These are phyloP conservation scores for Inga laurina DNA, from an alignment of 306 rosid genomes.

Conservation along the genomic window DNA sequence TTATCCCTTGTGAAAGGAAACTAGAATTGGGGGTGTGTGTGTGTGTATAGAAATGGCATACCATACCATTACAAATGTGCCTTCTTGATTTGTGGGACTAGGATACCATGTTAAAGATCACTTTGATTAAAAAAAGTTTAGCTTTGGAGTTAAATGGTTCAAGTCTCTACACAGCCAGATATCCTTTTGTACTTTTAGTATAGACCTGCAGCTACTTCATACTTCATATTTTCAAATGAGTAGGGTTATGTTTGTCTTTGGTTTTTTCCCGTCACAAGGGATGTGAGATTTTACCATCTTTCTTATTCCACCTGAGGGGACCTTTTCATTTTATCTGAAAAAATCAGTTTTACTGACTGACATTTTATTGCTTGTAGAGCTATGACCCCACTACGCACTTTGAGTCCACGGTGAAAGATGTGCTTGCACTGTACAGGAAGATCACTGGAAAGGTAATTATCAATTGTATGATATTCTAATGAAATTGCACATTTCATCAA, in stretches of 20 bases:
- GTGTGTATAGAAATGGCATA: not conserved
- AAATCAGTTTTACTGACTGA: constrained; percentile 16
- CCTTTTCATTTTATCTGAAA: constrained; percentile 8
- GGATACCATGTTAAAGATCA: not conserved
- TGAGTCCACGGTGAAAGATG: constrained; percentile 81
- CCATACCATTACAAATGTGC: not conserved
- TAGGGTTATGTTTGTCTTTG: not conserved
- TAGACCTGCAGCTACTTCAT: not conserved
- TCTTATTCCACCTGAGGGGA: not conserved
- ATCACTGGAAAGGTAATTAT: constrained; percentile 78
- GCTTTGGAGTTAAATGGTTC: not conserved
- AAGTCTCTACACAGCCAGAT: not conserved
- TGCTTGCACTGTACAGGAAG: constrained; percentile 59
- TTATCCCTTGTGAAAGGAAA: constrained; percentile 11
- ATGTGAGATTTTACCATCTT: constrained; percentile 5
- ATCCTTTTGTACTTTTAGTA: not conserved
- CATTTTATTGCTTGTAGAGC: constrained; percentile 55
- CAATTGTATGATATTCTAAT: constrained; percentile 11
- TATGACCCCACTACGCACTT: constrained; percentile 84
- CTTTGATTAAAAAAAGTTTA: not conserved
- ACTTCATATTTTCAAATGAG: not conserved
- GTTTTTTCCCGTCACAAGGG: not conserved
- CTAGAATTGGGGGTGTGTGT: not conserved
- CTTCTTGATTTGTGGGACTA: not conserved
- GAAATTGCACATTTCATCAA: not conserved